These are phyloP conservation scores for Malbranchea zuffiana DNA, from an alignment of 2,329 filamentous ascomycete species.

Conservation along the genomic window DNA sequence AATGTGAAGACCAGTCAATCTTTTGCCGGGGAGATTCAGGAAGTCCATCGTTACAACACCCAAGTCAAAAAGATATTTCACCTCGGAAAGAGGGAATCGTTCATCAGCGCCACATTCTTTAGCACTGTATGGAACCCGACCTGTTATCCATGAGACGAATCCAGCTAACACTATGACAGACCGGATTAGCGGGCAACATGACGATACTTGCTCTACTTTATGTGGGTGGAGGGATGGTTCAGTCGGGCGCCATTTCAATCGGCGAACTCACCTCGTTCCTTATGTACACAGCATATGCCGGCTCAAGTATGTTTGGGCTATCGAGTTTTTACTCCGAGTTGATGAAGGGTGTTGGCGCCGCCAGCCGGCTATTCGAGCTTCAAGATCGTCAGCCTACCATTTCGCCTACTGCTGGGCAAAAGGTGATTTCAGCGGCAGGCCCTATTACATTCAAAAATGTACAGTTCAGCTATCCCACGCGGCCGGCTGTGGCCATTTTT, in stretches of 20 bases:
- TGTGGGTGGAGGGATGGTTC: constrained; percentile 82
- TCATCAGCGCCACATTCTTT: constrained; percentile 88
- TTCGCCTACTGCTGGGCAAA: constrained; percentile 68
- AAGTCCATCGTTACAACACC: constrained; percentile 80
- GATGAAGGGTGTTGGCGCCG: constrained; percentile 97
- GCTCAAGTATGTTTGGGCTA: constrained; percentile 81
- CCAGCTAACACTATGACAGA: constrained; percentile 40
- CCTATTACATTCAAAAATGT: constrained; percentile 81
- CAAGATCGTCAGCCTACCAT: constrained; percentile 83
- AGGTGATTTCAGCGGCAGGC: constrained; percentile 73
- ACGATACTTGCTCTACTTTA: constrained; percentile 85
- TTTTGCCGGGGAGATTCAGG: constrained; percentile 84
- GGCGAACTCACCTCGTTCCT: constrained; percentile 92
- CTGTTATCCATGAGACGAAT: no score
- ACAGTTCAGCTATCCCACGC: constrained; percentile 81
- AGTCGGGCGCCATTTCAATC: constrained; percentile 72
- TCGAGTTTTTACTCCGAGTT: constrained; percentile 96
- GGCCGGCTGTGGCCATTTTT: constrained; percentile 87
- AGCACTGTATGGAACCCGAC: constrained; percentile 37
- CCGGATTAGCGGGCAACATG: constrained; percentile 90
- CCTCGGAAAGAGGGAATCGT: constrained; percentile 73
- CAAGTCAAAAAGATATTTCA: constrained; percentile 88
- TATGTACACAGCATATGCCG: constrained; percentile 89
- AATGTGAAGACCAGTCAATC: constrained; percentile 96
- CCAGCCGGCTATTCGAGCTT: constrained; percentile 89